Base-by-base conservation (phyloP, 495 filamentous ascomycete genomes). In the Aspergillus baeticus region DNA sequence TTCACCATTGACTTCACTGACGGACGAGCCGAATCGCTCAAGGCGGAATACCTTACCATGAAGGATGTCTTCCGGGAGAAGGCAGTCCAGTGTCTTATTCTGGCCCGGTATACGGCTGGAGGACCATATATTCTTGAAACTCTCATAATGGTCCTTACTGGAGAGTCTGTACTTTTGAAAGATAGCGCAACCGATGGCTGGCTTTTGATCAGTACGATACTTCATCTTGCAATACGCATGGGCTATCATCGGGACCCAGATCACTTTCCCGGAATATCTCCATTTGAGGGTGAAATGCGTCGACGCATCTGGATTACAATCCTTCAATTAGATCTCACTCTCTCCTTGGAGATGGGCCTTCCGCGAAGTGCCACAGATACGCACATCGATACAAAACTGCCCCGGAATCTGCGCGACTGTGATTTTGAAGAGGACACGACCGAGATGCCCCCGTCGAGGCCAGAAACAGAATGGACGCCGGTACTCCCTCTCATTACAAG, bases 231-330 rank as follows among this genome's bases (percentile, higher is more conserved):
- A 64, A 26, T 29, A 1, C 20, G 43, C 23, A 45, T 67, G 67
- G 69, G 70, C 42, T 70, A 69, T 35, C 69, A 71, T 43, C 55
- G 67, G 10, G 67, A 73, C 46, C 62, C 67, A 4, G 42, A 38
- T 37, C 51, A 61, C 21, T 67, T 64, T 26, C 51, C 60, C 1
- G 56, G 54, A 11, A 60, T 74, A 22, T 66, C 64, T 1, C 46
- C 56, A 2, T 69, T 71, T 22, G 44, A 66, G 37, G 61, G 58
- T 5, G 70, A 73, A 51, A 70, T 73, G 65, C 53, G 70, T 5
- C 57, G 70, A 10, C 61, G 70, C 11, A 14, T 64, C 2, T 73
- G 70, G 69, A 43, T 65, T 26, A 45, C 49, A 1, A 29, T 64
- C n/a, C 29, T 61, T 7, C 43, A 53, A 20, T 18, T 60, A 5